Conservation (phyloP, 495 filamentous ascomycete genomes). For the Tuber magnatum region DNA sequence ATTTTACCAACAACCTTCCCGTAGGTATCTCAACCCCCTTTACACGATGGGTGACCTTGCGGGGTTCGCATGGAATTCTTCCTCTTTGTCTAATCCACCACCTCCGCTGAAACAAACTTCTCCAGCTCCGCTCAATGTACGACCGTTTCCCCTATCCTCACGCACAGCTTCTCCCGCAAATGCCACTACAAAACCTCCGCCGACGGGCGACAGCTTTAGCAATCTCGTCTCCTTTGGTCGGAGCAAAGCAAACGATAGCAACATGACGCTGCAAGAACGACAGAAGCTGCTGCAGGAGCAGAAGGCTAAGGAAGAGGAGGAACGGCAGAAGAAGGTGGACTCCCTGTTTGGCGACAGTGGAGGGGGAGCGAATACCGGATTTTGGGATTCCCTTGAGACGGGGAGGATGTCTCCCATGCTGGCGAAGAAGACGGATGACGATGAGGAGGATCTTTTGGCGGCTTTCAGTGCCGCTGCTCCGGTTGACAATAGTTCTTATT, state of each 20-base stretch:
- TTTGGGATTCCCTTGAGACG: slow-evolving; percentile 35
- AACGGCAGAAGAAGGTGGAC: slow-evolving; percentile 60
- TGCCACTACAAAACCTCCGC: slow-evolving; percentile 10
- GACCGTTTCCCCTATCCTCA: slow-evolving; percentile 20
- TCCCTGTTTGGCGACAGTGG: slow-evolving; percentile 64
- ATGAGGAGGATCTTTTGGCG: slow-evolving; percentile 56
- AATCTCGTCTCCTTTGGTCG: slow-evolving; percentile 71
- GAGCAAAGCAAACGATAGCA: slow-evolving; percentile 57
- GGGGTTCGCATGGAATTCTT: slow-evolving; percentile 33
- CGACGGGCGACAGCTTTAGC: slow-evolving; percentile 67
- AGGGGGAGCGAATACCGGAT: slow-evolving; percentile 19
- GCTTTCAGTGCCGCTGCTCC: slow-evolving; percentile 54
- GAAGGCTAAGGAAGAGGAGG: slow-evolving; percentile 65
- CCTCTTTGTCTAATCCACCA: slow-evolving; percentile 12
- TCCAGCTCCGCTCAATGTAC: slow-evolving; percentile 28
- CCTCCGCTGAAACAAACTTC: slow-evolving; percentile 25
- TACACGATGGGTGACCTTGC: slow-evolving; percentile 31
- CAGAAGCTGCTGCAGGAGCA: slow-evolving; percentile 75
- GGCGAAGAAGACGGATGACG: slow-evolving; percentile 11
- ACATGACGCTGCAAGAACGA: slow-evolving; percentile 72
- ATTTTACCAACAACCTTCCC: background rate
- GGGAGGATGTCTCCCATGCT: slow-evolving; percentile 17
- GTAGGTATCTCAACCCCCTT: background rate
- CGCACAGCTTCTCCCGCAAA: slow-evolving; percentile 21
- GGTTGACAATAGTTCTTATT: slow-evolving; percentile 56